Base-by-base conservation (phyloP, 2,329 filamentous ascomycete species). In the Epichloe sp. region DNA sequence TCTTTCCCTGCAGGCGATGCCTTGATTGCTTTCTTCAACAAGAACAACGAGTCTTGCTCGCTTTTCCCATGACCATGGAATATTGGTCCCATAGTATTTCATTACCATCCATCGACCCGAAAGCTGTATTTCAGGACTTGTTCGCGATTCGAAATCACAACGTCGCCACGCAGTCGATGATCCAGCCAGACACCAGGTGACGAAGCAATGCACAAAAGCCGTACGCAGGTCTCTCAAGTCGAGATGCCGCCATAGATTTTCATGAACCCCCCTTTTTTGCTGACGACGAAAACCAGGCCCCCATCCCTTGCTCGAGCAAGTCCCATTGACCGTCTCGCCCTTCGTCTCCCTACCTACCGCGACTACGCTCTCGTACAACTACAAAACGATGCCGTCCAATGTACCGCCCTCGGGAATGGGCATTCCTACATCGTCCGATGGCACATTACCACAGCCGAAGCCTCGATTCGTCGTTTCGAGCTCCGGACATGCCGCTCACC, bases 311-410 rank as follows among this genome's bases (percentile, higher is more conserved):
- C 82, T 98, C 45, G 86, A 90, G 58, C 93, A 98, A 71, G 82
- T 97, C 41, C 89, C 93, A 34, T 74, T 98, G 51, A 94, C 89
- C 47, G 89, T 97, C 44, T 96, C 91, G 3, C 93, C 93, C 26
- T 96, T 96, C 72, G 81, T 97, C 60, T 86, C 85, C 54, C 83
- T 98, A 35, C 93, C 93, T 11, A 85, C 87, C 34, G 85, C 91
- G 26, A 86, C 90, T 19, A 95, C 90, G 0, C 80, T 98, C 7
- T 91, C 93, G 23, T 97, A 97, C 73, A 95, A 88, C 59, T 97
- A 96, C 77, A 91, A 90, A 65, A 78, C 82, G 11, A 84, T 97
- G 63, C 88, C 91, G 0, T 91, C 88, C 1, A 86, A 88, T 2
- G 79, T 97, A 0, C 91, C 93, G 2, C 61, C 67, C 3, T 66